phyloP scores from a whole-genome alignment of 2,329 filamentous ascomycete genomes.

The Fusarium sp. region DNA sequence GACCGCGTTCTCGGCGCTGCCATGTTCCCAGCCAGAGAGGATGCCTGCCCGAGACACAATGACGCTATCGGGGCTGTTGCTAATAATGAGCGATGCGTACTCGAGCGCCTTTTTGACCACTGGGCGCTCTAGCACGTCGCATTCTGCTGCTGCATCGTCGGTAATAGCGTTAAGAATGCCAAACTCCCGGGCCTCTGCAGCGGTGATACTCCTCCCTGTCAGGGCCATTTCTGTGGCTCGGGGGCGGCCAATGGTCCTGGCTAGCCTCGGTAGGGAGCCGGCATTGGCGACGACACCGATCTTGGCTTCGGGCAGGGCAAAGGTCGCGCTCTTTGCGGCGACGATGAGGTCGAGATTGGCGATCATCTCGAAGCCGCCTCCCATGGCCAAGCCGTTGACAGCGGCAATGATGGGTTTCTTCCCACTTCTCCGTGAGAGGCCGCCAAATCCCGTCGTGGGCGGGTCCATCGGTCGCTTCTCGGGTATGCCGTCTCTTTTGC shows the following conservation, averaged over 20 bases:
- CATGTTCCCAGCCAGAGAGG: constrained; percentile 77
- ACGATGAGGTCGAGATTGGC: constrained; percentile 82
- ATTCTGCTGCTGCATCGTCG: constrained; percentile 46
- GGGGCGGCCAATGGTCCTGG: constrained; percentile 75
- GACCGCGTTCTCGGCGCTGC: constrained; percentile 72
- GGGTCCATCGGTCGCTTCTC: constrained; percentile 49
- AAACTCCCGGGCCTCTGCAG: constrained; percentile 73
- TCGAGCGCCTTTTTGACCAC: constrained; percentile 70
- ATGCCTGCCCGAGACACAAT: constrained; percentile 79
- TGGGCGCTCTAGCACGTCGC: constrained; percentile 52
- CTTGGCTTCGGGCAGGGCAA: constrained; percentile 80
- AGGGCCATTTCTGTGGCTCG: constrained; percentile 78
- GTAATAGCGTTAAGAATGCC: constrained; percentile 78
- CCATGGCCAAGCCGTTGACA: constrained; percentile 81
- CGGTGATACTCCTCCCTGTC: constrained; percentile 70
- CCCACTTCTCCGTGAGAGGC: constrained; percentile 75
- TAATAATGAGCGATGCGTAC: constrained; percentile 72
- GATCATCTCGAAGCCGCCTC: constrained; percentile 84
- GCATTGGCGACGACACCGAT: constrained; percentile 80
- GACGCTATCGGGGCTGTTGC: constrained; percentile 79
- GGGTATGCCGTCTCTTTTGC: constrained; percentile 39
- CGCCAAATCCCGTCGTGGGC: constrained; percentile 70
- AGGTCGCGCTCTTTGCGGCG: constrained; percentile 70
- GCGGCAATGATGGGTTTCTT: constrained; percentile 84
- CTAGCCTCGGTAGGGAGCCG: constrained; percentile 78